Conservation (phyloP, 2,329 filamentous ascomycete genomes). For the Akanthomyces lecanii region DNA sequence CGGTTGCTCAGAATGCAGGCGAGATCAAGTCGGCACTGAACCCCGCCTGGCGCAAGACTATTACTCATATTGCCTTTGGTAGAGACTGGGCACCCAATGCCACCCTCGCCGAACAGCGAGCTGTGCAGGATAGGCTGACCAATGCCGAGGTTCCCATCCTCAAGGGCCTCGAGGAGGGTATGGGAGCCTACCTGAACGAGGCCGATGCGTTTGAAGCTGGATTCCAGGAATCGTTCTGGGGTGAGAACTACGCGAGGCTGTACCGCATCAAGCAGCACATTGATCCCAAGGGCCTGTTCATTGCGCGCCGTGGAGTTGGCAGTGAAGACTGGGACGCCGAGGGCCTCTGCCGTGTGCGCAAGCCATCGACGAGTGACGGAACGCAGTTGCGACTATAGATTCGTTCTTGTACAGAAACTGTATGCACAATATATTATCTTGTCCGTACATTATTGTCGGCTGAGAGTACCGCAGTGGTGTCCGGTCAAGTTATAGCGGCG, state of each 20-base stretch:
- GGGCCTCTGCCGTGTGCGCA: slow-evolving; percentile 10
- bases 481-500: not conserved
- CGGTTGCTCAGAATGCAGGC: slow-evolving; percentile 20
- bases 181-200: slow-evolving; percentile 29
- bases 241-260: slow-evolving; percentile 31
- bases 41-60: slow-evolving; percentile 38
- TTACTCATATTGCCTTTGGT: slow-evolving; percentile 31
- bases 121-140: slow-evolving; percentile 26
- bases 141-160: slow-evolving; percentile 25
- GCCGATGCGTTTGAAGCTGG: slow-evolving; percentile 34
- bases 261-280: slow-evolving; percentile 33
- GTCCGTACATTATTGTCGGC: not conserved
- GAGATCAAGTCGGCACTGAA: slow-evolving; percentile 34
- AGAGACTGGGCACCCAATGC: slow-evolving; percentile 25
- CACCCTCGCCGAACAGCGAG: slow-evolving; percentile 25
- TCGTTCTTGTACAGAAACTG: not conserved
- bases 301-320: slow-evolving; percentile 34
- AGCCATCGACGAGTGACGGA: not conserved
- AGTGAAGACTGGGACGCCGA: slow-evolving; percentile 33
- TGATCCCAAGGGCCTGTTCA: slow-evolving; percentile 34
- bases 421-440: not conserved
- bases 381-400: not conserved
- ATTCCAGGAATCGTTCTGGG: slow-evolving; percentile 35
- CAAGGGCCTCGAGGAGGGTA: slow-evolving; percentile 23
- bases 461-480: not conserved